phyloP scores from a whole-genome alignment of 352 stramenopile genomes.

The Blastocystis sp. region DNA sequence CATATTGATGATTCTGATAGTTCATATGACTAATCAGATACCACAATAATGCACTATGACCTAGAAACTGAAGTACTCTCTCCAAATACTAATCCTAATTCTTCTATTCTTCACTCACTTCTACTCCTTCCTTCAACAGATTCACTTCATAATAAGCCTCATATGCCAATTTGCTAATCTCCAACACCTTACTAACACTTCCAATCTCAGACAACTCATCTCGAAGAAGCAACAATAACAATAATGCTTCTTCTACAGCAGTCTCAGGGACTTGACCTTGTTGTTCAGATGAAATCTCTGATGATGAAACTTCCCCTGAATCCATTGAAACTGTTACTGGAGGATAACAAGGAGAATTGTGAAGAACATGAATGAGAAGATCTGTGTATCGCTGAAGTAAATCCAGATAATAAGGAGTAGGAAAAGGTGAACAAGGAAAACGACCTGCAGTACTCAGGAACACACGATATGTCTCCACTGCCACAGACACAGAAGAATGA shows the following conservation, averaged over 20 bases:
- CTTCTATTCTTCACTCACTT: background rate
- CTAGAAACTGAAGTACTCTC: background rate
- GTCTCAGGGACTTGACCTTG: background rate
- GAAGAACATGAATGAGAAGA: background rate
- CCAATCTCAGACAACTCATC: background rate
- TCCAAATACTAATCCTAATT: conserved; percentile 6
- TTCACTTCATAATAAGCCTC: background rate
- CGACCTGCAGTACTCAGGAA: background rate
- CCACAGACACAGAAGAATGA: background rate
- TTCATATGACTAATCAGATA: background rate
- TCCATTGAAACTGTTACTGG: background rate
- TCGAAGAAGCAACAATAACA: background rate
- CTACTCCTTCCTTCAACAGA: background rate
- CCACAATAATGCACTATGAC: background rate
- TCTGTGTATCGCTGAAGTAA: background rate
- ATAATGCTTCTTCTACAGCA: background rate
- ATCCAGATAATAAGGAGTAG: background rate
- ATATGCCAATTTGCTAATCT: background rate
- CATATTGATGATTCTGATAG: background rate
- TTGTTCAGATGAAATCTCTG: too few species aligned
- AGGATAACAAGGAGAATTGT: background rate
- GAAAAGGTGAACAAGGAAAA: background rate
- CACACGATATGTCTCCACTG: background rate
- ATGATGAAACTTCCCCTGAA: too few species aligned
- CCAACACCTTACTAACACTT: background rate